These are phyloP conservation scores for Dacryopinax primogenitus DNA, from an alignment of 768 basidiomycete species.

Conservation along the genomic window DNA sequence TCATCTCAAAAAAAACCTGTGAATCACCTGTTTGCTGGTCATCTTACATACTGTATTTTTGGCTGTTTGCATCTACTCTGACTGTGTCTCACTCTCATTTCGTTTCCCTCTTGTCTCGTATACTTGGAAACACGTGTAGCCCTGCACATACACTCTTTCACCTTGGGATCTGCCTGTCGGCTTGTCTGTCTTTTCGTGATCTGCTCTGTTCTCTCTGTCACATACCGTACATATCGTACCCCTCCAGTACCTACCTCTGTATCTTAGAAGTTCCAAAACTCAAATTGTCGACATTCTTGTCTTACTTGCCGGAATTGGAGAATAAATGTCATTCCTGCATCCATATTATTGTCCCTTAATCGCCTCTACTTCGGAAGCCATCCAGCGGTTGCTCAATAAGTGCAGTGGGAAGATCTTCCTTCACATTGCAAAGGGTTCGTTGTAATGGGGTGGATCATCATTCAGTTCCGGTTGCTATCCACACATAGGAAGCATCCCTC, in stretches of 20 bases:
- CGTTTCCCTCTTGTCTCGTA: background rate
- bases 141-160: background rate
- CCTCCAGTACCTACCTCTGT: background rate
- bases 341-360: background rate
- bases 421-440: background rate
- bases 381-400: background rate
- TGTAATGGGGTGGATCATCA: no score
- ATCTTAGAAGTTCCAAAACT: background rate
- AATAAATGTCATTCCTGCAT: background rate
- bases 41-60: conserved; percentile 3
- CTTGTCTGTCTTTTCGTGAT: background rate
- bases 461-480: background rate
- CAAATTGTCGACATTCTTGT: background rate
- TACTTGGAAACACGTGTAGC: background rate
- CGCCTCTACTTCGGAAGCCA: background rate
- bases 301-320: background rate
- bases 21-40: background rate
- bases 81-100: no score
- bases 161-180: background rate
- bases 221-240: no score
- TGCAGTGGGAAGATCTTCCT: background rate
- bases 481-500: background rate
- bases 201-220: no score
- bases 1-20: background rate
- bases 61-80: no score